A percentile compares a stretch with the other conserved stretches of the same genome.
Evolutionary conservation across 257 asterid species (phyloP).

Genomic region (Nicotiana obtusifolia): DNA sequence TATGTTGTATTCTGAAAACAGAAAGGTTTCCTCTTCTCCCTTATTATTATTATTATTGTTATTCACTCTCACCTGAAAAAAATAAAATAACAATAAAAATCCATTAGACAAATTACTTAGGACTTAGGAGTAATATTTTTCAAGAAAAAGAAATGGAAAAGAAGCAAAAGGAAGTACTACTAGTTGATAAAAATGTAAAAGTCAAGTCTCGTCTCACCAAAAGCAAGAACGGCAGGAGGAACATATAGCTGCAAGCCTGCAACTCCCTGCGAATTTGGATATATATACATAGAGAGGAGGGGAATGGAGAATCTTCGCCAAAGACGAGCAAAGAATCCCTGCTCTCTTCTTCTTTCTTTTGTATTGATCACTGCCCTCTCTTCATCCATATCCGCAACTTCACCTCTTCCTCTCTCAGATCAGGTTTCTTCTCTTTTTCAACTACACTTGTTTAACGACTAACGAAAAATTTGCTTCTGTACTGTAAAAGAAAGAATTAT

Average conservation of each 20-base stretch:
- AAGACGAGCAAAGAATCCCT: not conserved
- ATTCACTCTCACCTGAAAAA: too few species aligned
- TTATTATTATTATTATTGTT: too few species aligned
- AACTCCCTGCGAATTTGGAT: not conserved
- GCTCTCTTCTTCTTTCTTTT: not conserved
- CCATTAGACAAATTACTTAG: too few species aligned
- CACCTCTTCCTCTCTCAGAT: not conserved
- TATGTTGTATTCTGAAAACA: not conserved
- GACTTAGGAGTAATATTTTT: too few species aligned
- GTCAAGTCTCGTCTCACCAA: not conserved
- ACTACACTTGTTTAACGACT: not conserved
- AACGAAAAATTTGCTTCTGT: not conserved
- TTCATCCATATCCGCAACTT: conserved; percentile 10
- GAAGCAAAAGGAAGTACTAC: not conserved
- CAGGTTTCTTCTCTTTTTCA: conserved; percentile 2
- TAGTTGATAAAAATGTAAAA: not conserved
- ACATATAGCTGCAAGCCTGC: not conserved
- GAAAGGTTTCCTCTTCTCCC: too few species aligned
- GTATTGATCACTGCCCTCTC: not conserved
- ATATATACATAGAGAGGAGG: not conserved
- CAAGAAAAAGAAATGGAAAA: not conserved
- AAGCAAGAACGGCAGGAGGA: not conserved
- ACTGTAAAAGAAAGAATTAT: not conserved
- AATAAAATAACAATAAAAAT: too few species aligned
- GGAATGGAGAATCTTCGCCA: not conserved